A percentile compares a stretch with the other conserved stretches of the same genome.
Conservation (phyloP, 1,284 basidiomycete genomes). For the Xerocomus amazonicus region DNA sequence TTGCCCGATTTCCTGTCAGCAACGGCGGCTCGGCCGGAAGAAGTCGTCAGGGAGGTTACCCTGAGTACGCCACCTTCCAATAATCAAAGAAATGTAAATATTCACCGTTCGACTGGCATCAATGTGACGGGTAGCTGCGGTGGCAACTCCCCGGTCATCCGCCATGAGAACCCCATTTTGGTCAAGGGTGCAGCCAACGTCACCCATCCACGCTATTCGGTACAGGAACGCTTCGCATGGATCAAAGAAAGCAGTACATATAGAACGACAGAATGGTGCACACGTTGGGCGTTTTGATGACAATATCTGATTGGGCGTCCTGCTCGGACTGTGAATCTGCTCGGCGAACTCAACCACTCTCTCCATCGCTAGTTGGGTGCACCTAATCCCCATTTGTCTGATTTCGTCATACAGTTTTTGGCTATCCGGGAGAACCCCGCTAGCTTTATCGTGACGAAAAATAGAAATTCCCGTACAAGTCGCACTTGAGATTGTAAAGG, state of each 20-base stretch:
- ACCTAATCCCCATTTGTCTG: slow-evolving; percentile 28
- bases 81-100: slow-evolving; percentile 14
- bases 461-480: slow-evolving; percentile 24
- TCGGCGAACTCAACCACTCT: slow-evolving; percentile 25
- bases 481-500: slow-evolving; percentile 27
- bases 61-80: slow-evolving; percentile 24
- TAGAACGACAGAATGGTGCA: slow-evolving; percentile 21
- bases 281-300: slow-evolving; percentile 24
- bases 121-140: slow-evolving; percentile 21
- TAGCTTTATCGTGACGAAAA: slow-evolving; percentile 12
- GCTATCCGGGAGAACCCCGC: slow-evolving; percentile 22
- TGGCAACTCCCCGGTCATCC: slow-evolving; percentile 24
- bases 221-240: slow-evolving; percentile 30
- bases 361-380: slow-evolving; percentile 6
- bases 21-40: slow-evolving; percentile 14
- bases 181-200: slow-evolving; percentile 25
- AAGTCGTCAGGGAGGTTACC: slow-evolving; percentile 19
- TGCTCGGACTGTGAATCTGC: slow-evolving; percentile 19
- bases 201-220: slow-evolving; percentile 15
- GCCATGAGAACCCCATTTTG: slow-evolving; percentile 16
- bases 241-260: slow-evolving; percentile 16
- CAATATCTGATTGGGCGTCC: slow-evolving; percentile 16
- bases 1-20: slow-evolving; percentile 6
- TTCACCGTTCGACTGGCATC: slow-evolving; percentile 7
- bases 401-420: slow-evolving; percentile 22